Percentiles rank a stretch among this genome's conserved stretches.
Conservation (phyloP, 192 early-diverging fungal species). For the Coemansia sp. region DNA sequence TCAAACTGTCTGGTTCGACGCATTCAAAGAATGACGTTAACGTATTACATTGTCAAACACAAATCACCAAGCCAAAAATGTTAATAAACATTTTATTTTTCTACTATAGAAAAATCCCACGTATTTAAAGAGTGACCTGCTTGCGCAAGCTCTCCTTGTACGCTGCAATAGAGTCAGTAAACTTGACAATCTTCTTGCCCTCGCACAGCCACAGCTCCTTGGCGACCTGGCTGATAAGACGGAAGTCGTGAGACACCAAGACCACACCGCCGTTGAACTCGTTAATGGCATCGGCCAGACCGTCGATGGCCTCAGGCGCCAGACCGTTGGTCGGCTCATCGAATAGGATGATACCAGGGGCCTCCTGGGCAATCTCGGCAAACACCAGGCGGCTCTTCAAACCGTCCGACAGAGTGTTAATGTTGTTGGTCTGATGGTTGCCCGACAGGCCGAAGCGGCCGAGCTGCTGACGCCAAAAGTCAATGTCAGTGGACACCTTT, state of each 20-base stretch:
- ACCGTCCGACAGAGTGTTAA: conserved; percentile 89
- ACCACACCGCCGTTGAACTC: conserved; percentile 94
- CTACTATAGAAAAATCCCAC: too few species aligned
- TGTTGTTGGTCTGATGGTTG: conserved; percentile 86
- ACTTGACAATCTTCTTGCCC: conserved; percentile 71
- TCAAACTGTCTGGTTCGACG: too few species aligned
- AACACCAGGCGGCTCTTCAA: conserved; percentile 89
- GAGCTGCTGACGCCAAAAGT: conserved; percentile 88
- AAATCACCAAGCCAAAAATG: conserved; percentile 9
- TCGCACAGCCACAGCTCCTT: conserved; percentile 94
- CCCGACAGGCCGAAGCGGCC: conserved; percentile 94
- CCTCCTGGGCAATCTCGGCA: conserved; percentile 64
- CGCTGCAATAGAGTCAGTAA: conserved; percentile 74
- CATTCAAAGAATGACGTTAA: too few species aligned
- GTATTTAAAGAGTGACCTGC: conserved; percentile 57
- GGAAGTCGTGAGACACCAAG: conserved; percentile 98
- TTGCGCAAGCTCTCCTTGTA: conserved; percentile 93
- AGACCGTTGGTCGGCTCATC: conserved; percentile 97
- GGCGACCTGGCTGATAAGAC: conserved; percentile 94
- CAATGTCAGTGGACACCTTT: conserved; percentile 75
- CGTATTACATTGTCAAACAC: not conserved
- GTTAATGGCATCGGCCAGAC: conserved; percentile 94
- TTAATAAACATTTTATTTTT: not conserved
- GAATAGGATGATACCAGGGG: conserved; percentile 86
- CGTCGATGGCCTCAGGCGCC: conserved; percentile 90